Evolutionary conservation across 2,329 filamentous ascomycete species (phyloP).

Genomic region (Epichloe bromicola): DNA sequence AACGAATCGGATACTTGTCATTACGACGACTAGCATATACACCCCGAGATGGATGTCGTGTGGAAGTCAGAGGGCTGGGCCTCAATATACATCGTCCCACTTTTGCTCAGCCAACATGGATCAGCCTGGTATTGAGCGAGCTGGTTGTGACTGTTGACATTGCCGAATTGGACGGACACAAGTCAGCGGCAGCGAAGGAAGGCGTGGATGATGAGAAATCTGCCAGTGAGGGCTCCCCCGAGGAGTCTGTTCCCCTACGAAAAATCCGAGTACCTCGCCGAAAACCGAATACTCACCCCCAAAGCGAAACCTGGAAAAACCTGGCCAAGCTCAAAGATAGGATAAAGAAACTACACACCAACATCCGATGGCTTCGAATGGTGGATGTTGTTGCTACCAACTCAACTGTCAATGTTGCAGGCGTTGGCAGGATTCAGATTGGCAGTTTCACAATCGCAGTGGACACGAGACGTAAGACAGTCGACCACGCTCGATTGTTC

Average conservation of each 20-base stretch:
- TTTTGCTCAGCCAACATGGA: constrained; percentile 93
- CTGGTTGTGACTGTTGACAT: constrained; percentile 74
- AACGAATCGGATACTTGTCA: constrained; percentile 86
- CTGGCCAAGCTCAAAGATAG: constrained; percentile 70
- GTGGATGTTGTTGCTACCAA: constrained; percentile 80
- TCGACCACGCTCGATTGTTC: constrained; percentile 81
- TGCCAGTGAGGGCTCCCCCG: constrained; percentile 15
- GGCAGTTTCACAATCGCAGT: constrained; percentile 77
- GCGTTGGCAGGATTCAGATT: constrained; percentile 74
- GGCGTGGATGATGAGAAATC: constrained; percentile 13
- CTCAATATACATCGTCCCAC: constrained; percentile 85
- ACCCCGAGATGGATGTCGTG: constrained; percentile 73
- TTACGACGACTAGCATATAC: constrained; percentile 83
- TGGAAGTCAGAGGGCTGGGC: constrained; percentile 82
- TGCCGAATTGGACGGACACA: constrained; percentile 45
- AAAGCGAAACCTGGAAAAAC: constrained; percentile 68
- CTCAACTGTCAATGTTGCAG: constrained; percentile 61
- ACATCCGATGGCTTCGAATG: constrained; percentile 78
- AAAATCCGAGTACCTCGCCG: constrained; percentile 6
- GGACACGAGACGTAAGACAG: constrained; percentile 82
- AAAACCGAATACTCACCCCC: constrained; percentile 20
- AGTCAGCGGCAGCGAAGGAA: constrained; percentile 19
- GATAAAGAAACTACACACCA: constrained; percentile 74
- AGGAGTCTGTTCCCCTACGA: constrained; percentile 5
- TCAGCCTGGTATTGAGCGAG: constrained; percentile 80